Conservation (phyloP, 2,329 filamentous ascomycete genomes). For the Monilinia aucupariae region DNA sequence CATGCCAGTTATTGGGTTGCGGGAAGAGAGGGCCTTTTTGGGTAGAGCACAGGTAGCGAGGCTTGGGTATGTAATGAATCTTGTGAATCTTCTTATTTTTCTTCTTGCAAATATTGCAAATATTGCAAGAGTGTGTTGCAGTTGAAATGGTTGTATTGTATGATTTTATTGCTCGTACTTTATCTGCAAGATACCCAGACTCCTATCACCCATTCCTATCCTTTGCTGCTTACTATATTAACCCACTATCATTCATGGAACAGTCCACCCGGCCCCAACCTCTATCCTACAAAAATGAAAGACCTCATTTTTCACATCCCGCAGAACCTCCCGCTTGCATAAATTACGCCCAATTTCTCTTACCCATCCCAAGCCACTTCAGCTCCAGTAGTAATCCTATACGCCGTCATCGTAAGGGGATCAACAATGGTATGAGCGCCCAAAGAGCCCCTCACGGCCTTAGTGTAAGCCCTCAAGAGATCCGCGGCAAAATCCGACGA, state of each 20-base stretch:
- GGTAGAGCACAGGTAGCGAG: neutral
- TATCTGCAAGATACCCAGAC: neutral
- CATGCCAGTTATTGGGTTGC: no score
- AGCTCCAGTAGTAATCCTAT: neutral
- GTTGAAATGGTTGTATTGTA: no score
- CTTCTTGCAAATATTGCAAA: no score
- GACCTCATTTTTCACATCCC: no score
- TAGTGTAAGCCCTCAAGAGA: conserved; percentile 12
- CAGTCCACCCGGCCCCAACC: neutral
- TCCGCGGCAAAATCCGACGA: conserved; percentile 18
- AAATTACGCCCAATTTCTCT: neutral
- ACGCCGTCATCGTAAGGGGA: neutral
- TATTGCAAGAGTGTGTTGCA: no score
- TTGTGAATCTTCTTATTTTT: no score
- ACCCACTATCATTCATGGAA: neutral
- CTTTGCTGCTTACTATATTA: no score
- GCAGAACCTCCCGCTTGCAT: no score
- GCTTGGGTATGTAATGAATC: no score
- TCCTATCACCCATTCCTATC: neutral
- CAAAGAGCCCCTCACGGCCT: neutral
- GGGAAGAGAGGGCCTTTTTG: no score
- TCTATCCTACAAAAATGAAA: neutral
- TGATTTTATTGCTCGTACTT: neutral
- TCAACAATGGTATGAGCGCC: neutral
- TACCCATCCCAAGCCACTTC: no score